Base-by-base conservation (phyloP, 2,329 filamentous ascomycete genomes). In the Herpotrichia juniperi region DNA sequence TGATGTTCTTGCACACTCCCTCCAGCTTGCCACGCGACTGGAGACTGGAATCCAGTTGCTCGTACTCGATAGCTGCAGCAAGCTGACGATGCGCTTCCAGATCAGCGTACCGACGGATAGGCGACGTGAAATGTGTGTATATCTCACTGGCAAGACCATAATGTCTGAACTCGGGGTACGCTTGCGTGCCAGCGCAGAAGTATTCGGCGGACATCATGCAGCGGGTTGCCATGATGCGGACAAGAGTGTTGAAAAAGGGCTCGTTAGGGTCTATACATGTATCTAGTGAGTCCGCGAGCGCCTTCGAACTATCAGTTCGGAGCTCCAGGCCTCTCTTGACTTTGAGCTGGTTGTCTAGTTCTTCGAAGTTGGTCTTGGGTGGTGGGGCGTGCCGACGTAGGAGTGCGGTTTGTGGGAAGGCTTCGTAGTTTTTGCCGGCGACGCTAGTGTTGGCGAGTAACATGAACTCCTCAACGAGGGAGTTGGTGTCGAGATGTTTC, bases 131-230 rank as follows among this genome's bases (percentile, higher is more conserved):
- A 75, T 99, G 94, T 2, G 94, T 99, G 79, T 99, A 99, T 72
- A 99, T 99, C 67, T 96, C 90, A 3, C 89, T 92, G 0, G 96
- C 96, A 30, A 99, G 87, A 62, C 94, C 94, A 75, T 99, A 99
- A 78, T 99, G 96, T 46, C 91, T 86, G 82, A 96, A 99, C 72
- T 97, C 94, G 0, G 91, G 89, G 72, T 94, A 93, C 0, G 93
- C 86, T 72, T 97, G 92, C 6, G 92, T 93, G 54, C 94, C 94
- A 0, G 93, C 90, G 77, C 90, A 94, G 77, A 99, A 99, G 78
- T 99, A 99, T 76, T 99, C 94, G 56, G 94, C 94, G 48, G 91
- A 94, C 82, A 96, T 96, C 94, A 99, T 99, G 83, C 94, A 99
- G 19, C 94, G 88, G 8, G 94, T 99, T 9, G 94, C 94, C 79